Evolutionary conservation across 192 early-diverging fungal genomes (phyloP), one percentile per base, ranked within the genome.

Genomic region (Phycomyces nitens): DNA sequence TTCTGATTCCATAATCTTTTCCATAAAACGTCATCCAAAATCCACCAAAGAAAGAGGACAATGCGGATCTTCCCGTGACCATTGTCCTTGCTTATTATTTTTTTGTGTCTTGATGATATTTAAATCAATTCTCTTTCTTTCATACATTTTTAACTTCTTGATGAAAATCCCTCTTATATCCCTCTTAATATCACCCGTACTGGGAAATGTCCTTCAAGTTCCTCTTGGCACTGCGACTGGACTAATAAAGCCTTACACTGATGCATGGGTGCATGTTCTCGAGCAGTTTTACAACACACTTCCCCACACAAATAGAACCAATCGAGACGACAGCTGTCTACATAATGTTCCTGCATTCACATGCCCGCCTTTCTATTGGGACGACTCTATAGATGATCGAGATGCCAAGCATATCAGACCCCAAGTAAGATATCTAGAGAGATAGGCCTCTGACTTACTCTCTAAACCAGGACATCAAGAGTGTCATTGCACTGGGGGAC

Each of bases 401-500:
- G 71, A 79, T 51, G 80, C 76, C 26, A 71, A 73, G 64, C 77
- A 72, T 52, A 62, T 82, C 15, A 70, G 80, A 20, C 77, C 80
- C 9, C 71, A 79, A 53, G 80, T 82, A 72, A 62, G 29, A 21
- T 1, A 29, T 8, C 11, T 11, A 24, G 24, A 24, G 41, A 14
- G 14, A 16, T 62, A 41, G 21, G 24, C 8, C 11, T 16, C 29
- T 50, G 24, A 38, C 20, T 55, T 44, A 27, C n/a, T 47, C 29
- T 21, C 39, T 15, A 20, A 21, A 23, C 23, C 15, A 80, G 79
- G 82, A 83, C 24, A 78, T 83, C 27, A 75, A 76, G 70, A 64
- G 71, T 12, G 71, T 83, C 21, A 68, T 77, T 15, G 73, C 77
- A 16, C 65, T 83, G 9, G 82, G 82, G 22, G 82, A 83, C 53